These are phyloP conservation scores for Hygrocybe punicea DNA, from an alignment of 768 basidiomycete species.

Conservation along the genomic window DNA sequence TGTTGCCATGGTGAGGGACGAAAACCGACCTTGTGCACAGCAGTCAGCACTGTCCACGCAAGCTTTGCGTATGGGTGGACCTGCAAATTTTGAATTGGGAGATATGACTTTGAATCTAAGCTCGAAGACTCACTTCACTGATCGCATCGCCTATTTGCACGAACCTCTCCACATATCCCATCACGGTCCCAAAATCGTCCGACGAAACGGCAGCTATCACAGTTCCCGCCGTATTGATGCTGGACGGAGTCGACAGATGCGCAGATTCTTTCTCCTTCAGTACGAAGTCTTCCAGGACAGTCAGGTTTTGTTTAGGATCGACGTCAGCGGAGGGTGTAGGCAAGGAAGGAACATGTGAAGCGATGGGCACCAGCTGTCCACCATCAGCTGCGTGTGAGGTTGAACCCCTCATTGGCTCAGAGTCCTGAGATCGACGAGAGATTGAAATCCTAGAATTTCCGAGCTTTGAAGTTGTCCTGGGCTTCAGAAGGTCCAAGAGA, in stretches of 20 bases:
- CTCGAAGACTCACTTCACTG: neutral
- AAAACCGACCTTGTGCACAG: neutral
- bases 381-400: neutral
- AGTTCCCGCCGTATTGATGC: neutral
- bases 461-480: neutral
- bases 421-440: neutral
- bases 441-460: neutral
- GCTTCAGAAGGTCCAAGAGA: neutral
- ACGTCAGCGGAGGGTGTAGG: neutral
- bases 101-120: neutral
- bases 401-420: neutral
- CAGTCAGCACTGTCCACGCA: neutral
- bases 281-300: neutral
- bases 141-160: neutral
- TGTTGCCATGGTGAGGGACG: neutral
- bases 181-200: neutral
- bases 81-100: neutral
- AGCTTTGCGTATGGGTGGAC: slow-evolving; percentile 3
- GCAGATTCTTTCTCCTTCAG: neutral
- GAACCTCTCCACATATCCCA: neutral
- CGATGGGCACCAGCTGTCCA: neutral
- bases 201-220: neutral
- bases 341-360: neutral
- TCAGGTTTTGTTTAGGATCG: neutral
- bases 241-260: neutral